Conservation (phyloP, 768 basidiomycete genomes). For the Rubroboletus satanas region DNA sequence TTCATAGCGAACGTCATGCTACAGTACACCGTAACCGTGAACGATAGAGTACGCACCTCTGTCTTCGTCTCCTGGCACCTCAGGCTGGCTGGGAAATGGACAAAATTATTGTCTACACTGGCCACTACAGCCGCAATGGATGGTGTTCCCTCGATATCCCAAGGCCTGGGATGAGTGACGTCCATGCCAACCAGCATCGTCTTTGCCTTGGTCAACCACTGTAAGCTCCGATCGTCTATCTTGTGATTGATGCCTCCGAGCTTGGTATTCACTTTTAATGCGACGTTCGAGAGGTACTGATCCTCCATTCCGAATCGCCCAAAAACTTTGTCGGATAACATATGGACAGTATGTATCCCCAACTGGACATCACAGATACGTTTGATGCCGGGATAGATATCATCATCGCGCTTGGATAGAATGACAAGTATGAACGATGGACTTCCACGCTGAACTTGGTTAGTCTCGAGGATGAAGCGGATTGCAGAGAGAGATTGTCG, state of each 20-base stretch:
- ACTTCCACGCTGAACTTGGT: constrained; percentile 29
- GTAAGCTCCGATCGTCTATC: constrained; percentile 53
- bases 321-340: constrained; percentile 62
- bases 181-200: constrained; percentile 88
- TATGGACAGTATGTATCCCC: constrained; percentile 69
- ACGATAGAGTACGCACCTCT: constrained; percentile 20
- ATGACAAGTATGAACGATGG: constrained; percentile 71
- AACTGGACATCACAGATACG: constrained; percentile 67
- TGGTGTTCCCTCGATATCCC: constrained; percentile 64
- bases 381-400: constrained; percentile 80
- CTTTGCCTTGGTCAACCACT: constrained; percentile 59
- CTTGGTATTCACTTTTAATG: constrained; percentile 79
- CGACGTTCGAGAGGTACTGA: constrained; percentile 80
- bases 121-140: constrained; percentile 84
- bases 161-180: constrained; percentile 75
- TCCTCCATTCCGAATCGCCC: constrained; percentile 47
- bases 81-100: constrained; percentile 75
- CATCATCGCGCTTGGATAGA: constrained; percentile 63
- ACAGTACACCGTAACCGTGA: not conserved
- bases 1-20: not conserved
- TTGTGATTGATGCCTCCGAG: constrained; percentile 80
- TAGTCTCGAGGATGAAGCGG: constrained; percentile 34
- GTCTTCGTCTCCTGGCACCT: constrained; percentile 49
- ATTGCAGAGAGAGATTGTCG: constrained; percentile 39
- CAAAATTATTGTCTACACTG: constrained; percentile 63